Evolutionary conservation across 768 basidiomycete genomes (phyloP).

Genomic region (Leccinum imitatum): DNA sequence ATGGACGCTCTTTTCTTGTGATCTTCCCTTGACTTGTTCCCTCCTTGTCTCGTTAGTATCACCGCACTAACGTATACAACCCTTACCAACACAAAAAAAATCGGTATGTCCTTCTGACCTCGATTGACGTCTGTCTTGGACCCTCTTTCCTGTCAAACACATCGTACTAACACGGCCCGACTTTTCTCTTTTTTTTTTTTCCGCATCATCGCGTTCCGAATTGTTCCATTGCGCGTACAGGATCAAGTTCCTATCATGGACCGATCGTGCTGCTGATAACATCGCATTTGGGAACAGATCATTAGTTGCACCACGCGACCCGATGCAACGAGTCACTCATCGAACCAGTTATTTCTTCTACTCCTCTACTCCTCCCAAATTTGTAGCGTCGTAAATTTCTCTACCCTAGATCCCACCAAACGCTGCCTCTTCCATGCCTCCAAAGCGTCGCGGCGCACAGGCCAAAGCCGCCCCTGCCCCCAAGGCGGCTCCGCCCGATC

Average conservation of each 20-base stretch:
- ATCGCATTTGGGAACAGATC: slow-evolving; percentile 26
- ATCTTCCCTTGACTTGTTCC: background rate
- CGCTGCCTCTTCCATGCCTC: slow-evolving; percentile 21
- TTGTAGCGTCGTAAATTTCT: slow-evolving; percentile 19
- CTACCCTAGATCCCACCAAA: background rate
- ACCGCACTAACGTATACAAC: slow-evolving; percentile 11
- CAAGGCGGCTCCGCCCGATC: slow-evolving; percentile 14
- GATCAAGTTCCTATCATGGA: slow-evolving; percentile 33
- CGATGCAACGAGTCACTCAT: slow-evolving; percentile 29
- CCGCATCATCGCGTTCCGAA: slow-evolving; percentile 16
- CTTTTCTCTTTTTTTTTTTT: slow-evolving; percentile 6
- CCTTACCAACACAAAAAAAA: background rate
- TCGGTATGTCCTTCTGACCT: slow-evolving; percentile 7
- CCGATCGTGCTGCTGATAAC: slow-evolving; percentile 32
- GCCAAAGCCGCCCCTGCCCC: slow-evolving; percentile 15
- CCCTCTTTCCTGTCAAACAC: background rate
- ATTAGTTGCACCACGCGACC: slow-evolving; percentile 23
- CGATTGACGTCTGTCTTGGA: background rate
- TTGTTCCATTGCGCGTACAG: slow-evolving; percentile 18
- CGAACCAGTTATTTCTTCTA: slow-evolving; percentile 18
- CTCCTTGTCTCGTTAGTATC: slow-evolving; percentile 2
- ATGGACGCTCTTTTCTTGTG: background rate
- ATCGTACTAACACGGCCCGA: slow-evolving; percentile 6
- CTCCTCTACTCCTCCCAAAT: slow-evolving; percentile 14
- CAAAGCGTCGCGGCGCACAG: slow-evolving; percentile 29